These are phyloP conservation scores for Emergomyces africanus DNA, from an alignment of 2,329 filamentous ascomycete species.

Conservation along the genomic window DNA sequence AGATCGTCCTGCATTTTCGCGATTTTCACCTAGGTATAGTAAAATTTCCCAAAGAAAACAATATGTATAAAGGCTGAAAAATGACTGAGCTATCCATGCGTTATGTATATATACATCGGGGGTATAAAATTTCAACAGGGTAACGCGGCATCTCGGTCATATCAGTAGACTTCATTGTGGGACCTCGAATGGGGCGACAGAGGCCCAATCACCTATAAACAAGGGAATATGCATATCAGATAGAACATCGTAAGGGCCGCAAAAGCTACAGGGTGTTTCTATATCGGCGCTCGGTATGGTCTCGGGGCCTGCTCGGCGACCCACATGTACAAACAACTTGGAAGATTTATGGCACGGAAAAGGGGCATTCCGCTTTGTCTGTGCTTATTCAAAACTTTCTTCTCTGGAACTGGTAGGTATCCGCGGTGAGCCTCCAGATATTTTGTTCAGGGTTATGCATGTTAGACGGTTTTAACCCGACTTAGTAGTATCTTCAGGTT, in stretches of 20 bases:
- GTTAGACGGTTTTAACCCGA: neutral
- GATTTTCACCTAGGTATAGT: neutral
- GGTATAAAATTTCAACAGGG: neutral
- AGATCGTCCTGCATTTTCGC: neutral
- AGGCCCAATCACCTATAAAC: neutral
- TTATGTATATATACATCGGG: conserved; percentile 6
- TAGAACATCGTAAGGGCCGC: neutral
- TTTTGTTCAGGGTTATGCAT: neutral
- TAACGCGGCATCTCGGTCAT: conserved; percentile 8
- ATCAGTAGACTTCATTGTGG: conserved; percentile 1
- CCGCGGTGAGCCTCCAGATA: neutral
- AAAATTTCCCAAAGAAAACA: neutral
- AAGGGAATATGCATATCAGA: neutral
- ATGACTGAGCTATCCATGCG: neutral
- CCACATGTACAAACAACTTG: neutral
- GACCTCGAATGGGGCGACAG: neutral
- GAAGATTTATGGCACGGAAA: neutral
- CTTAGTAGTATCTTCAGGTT: too few relatives aligned
- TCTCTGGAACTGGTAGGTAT: neutral
- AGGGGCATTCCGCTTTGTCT: neutral
- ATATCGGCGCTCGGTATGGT: neutral
- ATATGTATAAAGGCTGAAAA: neutral
- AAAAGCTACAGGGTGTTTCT: neutral
- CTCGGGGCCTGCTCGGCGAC: neutral
- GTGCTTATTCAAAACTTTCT: neutral